These are phyloP conservation scores for Bruguiera sexangula DNA, from an alignment of 345 rosid species.

Conservation along the genomic window DNA sequence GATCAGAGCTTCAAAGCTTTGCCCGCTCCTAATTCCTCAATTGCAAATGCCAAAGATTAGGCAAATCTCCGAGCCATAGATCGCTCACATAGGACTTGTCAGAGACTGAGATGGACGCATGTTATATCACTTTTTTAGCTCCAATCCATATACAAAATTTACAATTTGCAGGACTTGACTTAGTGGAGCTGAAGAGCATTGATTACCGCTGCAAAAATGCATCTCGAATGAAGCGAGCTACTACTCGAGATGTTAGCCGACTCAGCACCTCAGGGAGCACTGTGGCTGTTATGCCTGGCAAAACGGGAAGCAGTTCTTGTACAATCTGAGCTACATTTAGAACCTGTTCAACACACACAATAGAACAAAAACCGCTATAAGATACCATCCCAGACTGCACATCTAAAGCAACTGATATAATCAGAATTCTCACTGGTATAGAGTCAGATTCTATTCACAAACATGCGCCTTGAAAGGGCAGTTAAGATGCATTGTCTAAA, in stretches of 20 bases:
- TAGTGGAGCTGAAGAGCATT: neutral
- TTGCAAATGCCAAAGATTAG: too few species aligned
- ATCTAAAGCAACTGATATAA: neutral
- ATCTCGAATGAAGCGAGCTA: conserved; percentile 75
- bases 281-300: conserved; percentile 72
- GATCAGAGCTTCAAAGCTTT: too few species aligned
- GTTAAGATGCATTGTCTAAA: neutral
- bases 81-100: too few species aligned
- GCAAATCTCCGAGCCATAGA: too few species aligned
- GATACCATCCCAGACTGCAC: neutral
- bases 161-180: neutral
- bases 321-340: conserved; percentile 48
- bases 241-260: conserved; percentile 68
- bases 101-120: too few species aligned
- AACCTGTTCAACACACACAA: conserved; percentile 31
- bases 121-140: too few species aligned
- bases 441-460: neutral
- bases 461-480: neutral
- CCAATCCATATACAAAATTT: conserved; percentile 2
- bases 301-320: conserved; percentile 68
- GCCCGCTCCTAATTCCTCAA: too few species aligned
- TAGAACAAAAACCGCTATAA: neutral
- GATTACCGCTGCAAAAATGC: conserved; percentile 41
- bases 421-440: neutral
- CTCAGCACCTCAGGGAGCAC: conserved; percentile 71